Base-by-base conservation (phyloP, 2,329 filamentous ascomycete genomes). In the Pseudomassariella vexata region DNA sequence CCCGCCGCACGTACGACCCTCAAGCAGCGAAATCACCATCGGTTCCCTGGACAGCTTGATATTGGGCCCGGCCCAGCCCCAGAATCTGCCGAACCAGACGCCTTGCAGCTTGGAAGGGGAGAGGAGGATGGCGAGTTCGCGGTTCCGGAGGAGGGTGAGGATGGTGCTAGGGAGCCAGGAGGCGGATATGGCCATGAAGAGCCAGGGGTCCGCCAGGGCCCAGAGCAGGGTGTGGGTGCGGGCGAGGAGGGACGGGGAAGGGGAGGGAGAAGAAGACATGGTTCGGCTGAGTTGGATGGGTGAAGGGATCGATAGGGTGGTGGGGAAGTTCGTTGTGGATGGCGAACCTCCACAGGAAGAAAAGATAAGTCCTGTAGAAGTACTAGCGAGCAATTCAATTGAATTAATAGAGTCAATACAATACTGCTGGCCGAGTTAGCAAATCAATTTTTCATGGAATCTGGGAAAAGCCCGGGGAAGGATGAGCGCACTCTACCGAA, bases 81-180 rank as follows among this genome's bases (percentile, higher is more conserved):
- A 84, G 56, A 83, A 81, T 24, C 57, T 55, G 32, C 65, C 66
- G 55, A 83, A 84, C 71, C 77, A 80, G 40, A 56, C 62, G 3
- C 62, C 54, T 24, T 55, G 60, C 33, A 77, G 58, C 15, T 48
- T 49, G 3, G 55, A 48, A 2, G 55, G 60, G 12, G 61, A 66
- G 26, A 69, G 30, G 12, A 75, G 55, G 5, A 59, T 51, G 34
- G 37, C 20, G 34, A 56, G 52, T 28, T 64, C 46, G 27, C 48
- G 40, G 7, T 48, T 41, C 19, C 44, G 42, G 27, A 71, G 10
- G 20, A 78, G 59, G 9, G 50, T 39, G 21, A 57, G 20, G 29
- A 80, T 48, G 1, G 77, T 76, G 16, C 44, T 35, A 1, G 75
- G 72, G 11, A 82, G 57, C 52, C 66, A 73, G 37, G 53, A 55